A percentile compares a stretch with the other conserved stretches of the same genome.
Evolutionary conservation across 345 rosid species (phyloP).

Genomic region (Brassica juncea): DNA sequence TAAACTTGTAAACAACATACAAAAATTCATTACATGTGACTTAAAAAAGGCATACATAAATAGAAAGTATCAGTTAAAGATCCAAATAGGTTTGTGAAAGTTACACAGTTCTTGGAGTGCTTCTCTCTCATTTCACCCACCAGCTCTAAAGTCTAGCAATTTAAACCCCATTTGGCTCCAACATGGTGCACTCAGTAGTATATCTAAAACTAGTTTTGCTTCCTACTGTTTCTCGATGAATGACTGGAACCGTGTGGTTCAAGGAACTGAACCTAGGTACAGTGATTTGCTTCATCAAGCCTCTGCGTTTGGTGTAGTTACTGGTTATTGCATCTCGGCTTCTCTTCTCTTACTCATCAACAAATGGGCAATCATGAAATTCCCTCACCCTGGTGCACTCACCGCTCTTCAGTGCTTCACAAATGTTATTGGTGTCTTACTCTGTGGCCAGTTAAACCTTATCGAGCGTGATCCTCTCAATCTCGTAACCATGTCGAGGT

Average conservation of each 20-base stretch:
- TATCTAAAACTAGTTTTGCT: not conserved
- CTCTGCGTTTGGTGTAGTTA: conserved; percentile 74
- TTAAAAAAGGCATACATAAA: not conserved
- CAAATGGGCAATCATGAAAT: conserved; percentile 96
- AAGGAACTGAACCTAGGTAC: conserved; percentile 40
- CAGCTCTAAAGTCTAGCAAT: not conserved
- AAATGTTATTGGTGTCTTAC: conserved; percentile 62
- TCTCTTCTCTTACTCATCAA: conserved; percentile 92
- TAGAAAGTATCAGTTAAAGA: not conserved
- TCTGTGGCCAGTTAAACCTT: conserved; percentile 58
- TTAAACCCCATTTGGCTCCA: not conserved
- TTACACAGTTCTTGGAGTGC: conserved; percentile 14
- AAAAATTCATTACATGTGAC: not conserved
- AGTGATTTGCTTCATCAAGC: conserved; percentile 54
- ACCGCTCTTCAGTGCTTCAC: conserved; percentile 92
- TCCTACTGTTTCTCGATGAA: not conserved
- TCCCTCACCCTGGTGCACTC: conserved; percentile 90
- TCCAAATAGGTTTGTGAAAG: conserved; percentile 1
- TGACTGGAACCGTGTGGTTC: not conserved
- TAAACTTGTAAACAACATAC: not conserved
- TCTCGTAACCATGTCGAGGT: conserved; percentile 82
- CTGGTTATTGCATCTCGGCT: conserved; percentile 90
- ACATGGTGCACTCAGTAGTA: not conserved
- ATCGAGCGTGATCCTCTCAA: conserved; percentile 65
- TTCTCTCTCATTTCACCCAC: conserved; percentile 10